Evolutionary conservation across 768 basidiomycete species (phyloP).

Genomic region (Stropharia rugosoannulata): DNA sequence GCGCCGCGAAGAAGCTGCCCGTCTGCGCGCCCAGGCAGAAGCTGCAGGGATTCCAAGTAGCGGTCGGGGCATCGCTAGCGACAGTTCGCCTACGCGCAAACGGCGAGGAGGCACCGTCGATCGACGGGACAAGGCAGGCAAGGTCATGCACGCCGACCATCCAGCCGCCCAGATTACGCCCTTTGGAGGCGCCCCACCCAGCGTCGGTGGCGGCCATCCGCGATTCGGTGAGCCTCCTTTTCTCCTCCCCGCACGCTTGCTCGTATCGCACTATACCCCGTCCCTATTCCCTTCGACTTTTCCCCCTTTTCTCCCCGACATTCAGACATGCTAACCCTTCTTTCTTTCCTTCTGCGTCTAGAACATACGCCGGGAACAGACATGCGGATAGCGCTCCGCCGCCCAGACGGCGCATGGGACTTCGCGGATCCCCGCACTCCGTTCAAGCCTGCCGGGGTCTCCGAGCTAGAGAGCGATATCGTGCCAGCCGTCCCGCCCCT

Average conservation of each 20-base stretch:
- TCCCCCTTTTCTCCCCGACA: not conserved
- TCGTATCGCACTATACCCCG: too few relatives aligned
- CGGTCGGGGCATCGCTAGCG: too few relatives aligned
- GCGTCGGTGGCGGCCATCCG: constrained; percentile 26
- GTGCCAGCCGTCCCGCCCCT: constrained; percentile 10
- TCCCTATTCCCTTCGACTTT: too few relatives aligned
- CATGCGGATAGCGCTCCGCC: constrained; percentile 57
- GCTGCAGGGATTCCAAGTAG: too few relatives aligned
- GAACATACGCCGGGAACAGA: constrained; percentile 51
- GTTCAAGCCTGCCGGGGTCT: constrained; percentile 37
- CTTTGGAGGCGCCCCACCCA: constrained; percentile 33
- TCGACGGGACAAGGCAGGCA: constrained; percentile 7
- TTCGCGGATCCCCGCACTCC: constrained; percentile 43
- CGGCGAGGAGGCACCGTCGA: too few relatives aligned
- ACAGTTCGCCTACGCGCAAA: too few relatives aligned
- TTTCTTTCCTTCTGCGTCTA: constrained; percentile 14
- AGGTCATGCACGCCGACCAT: constrained; percentile 29
- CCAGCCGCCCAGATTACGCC: constrained; percentile 41
- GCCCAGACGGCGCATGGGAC: constrained; percentile 56
- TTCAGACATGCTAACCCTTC: not conserved
- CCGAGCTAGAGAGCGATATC: constrained; percentile 30
- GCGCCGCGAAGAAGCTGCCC: constrained; percentile 21
- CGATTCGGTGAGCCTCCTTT: constrained; percentile 34
- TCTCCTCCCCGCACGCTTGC: not conserved
- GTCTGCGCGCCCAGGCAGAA: constrained; percentile 26